A percentile compares a stretch with the other conserved stretches of the same genome.
These are phyloP conservation scores for Nakazawaea siamensis DNA, from an alignment of 805 yeast species.

Conservation along the genomic window DNA sequence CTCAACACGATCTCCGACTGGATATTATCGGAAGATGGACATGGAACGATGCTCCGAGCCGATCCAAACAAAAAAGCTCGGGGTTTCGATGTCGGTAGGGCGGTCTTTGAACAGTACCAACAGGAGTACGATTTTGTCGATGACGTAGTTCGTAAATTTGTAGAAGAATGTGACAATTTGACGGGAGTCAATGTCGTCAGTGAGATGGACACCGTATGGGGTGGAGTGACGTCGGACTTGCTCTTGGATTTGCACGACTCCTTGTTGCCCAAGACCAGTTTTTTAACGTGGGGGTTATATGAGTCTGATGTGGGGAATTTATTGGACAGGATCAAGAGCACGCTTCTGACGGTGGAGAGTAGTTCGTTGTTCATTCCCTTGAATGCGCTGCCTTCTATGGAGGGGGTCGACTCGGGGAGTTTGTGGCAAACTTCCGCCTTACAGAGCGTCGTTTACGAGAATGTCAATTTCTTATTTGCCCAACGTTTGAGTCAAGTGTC, in stretches of 20 bases:
- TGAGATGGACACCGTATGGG: conserved; percentile 80
- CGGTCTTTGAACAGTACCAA: conserved; percentile 38
- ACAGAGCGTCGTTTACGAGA: conserved; percentile 34
- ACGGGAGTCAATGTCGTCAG: conserved; percentile 64
- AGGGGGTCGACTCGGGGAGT: conserved; percentile 17
- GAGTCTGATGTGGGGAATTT: conserved; percentile 17
- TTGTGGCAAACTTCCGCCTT: conserved; percentile 36
- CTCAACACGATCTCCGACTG: conserved; percentile 50
- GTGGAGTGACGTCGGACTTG: conserved; percentile 55
- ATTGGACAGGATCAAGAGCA: conserved; percentile 36
- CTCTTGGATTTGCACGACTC: conserved; percentile 61
- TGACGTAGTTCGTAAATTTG: conserved; percentile 42
- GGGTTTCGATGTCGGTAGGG: conserved; percentile 46
- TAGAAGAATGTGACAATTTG: conserved; percentile 72
- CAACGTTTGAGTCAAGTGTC: conserved; percentile 23
- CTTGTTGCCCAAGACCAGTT: conserved; percentile 41
- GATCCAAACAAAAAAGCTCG: conserved; percentile 32
- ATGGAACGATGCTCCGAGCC: conserved; percentile 18
- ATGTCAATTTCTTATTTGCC: conserved; percentile 31
- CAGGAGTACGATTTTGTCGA: conserved; percentile 46
- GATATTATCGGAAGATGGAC: conserved; percentile 36
- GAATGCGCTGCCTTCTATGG: conserved; percentile 14
- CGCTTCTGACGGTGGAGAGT: conserved; percentile 34
- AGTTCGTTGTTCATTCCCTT: conserved; percentile 55
- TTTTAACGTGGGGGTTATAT: conserved; percentile 40